A percentile compares a stretch with the other conserved stretches of the same genome.
Conservation (phyloP, 1,284 basidiomycete genomes). For the Irpex rosettiformis region DNA sequence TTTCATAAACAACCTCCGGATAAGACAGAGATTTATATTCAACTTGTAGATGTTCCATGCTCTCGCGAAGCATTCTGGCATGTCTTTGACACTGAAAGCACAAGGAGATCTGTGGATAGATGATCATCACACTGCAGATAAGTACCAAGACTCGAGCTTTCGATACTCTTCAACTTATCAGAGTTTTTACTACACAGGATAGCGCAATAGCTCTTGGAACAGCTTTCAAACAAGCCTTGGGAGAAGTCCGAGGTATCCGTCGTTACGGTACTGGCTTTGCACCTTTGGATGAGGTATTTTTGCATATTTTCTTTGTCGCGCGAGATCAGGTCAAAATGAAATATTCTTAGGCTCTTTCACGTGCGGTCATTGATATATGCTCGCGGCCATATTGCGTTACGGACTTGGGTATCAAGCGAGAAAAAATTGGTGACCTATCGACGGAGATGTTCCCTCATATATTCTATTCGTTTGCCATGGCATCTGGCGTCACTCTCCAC, state of each 20-base stretch:
- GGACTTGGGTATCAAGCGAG: conserved; percentile 86
- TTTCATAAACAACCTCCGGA: conserved; percentile 16
- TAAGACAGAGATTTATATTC: not conserved
- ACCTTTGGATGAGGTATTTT: conserved; percentile 88
- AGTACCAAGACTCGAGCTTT: no score
- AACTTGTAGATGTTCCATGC: conserved; percentile 85
- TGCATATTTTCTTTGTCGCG: not conserved
- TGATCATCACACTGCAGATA: conserved; percentile 98
- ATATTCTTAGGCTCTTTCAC: conserved; percentile 92
- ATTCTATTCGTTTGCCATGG: conserved; percentile 91
- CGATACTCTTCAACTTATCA: no score
- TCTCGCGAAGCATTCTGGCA: conserved; percentile 90
- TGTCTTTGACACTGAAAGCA: conserved; percentile 88
- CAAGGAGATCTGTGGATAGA: conserved; percentile 97
- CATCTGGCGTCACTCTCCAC: conserved; percentile 89
- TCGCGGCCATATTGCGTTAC: conserved; percentile 95
- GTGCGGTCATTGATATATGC: conserved; percentile 98
- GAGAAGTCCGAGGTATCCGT: conserved; percentile 92
- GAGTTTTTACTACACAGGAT: conserved; percentile 60
- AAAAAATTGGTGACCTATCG: conserved; percentile 96
- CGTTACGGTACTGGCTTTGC: conserved; percentile 97
- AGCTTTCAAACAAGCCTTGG: conserved; percentile 94
- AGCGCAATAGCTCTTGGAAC: conserved; percentile 90
- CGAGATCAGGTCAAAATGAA: no score
- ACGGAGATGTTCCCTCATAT: conserved; percentile 98